Percentiles rank a stretch among this genome's conserved stretches.
Evolutionary conservation across 352 stramenopile genomes (phyloP).

Genomic region (Globisporangium okanoganense): DNA sequence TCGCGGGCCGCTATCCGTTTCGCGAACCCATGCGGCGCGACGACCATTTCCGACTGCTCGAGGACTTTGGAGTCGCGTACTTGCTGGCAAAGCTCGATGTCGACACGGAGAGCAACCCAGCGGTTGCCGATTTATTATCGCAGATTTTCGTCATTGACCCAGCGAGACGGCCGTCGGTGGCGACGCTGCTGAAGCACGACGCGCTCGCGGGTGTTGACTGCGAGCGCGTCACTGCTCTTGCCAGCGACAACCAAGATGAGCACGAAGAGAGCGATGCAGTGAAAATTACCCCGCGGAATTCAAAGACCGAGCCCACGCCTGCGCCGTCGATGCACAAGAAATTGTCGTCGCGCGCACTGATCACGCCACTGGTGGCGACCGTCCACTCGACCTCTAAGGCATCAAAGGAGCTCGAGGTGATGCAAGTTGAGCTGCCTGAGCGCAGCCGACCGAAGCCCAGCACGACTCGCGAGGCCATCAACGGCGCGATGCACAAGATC

Average conservation of each 20-base stretch:
- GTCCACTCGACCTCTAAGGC: constrained; percentile 3
- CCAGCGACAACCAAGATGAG: not conserved
- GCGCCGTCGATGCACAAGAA: not conserved
- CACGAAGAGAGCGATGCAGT: not conserved
- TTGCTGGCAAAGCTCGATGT: constrained; percentile 68
- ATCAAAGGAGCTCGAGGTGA: constrained; percentile 13
- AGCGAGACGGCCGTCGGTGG: constrained; percentile 31
- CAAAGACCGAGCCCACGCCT: not conserved
- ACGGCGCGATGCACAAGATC: constrained; percentile 4
- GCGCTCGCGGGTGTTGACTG: constrained; percentile 18
- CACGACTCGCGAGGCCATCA: constrained; percentile 4
- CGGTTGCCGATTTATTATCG: constrained; percentile 45
- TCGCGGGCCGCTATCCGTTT: constrained; percentile 66
- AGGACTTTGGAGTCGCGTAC: constrained; percentile 55
- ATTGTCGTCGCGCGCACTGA: not conserved
- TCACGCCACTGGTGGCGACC: constrained; percentile 6
- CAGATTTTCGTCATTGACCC: constrained; percentile 57
- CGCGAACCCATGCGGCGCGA: constrained; percentile 46
- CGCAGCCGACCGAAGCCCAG: not conserved
- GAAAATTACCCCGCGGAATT: not conserved
- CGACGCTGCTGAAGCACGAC: constrained; percentile 36
- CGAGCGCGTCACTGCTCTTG: not conserved
- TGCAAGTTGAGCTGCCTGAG: constrained; percentile 6
- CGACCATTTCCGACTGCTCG: constrained; percentile 51
- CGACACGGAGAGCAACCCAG: constrained; percentile 31